Evolutionary conservation across 306 rosid genomes (phyloP).

Genomic region (Vigna nakashimae): DNA sequence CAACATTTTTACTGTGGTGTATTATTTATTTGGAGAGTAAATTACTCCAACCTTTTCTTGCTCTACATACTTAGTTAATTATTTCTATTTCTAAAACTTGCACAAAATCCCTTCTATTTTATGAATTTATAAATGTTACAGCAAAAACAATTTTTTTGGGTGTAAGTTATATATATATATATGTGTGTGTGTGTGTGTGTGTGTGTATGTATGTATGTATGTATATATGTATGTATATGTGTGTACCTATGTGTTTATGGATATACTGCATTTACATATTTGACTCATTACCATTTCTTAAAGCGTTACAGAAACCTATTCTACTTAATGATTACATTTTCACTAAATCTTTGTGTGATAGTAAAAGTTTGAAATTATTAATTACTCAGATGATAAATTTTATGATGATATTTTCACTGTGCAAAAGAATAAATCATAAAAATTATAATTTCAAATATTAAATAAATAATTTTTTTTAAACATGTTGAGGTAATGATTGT

Average conservation of each 20-base stretch:
- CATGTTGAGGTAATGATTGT: background rate
- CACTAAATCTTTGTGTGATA: background rate
- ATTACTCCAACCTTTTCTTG: background rate
- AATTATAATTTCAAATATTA: constrained; percentile 1
- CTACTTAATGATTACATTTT: background rate
- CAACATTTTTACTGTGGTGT: constrained; percentile 5
- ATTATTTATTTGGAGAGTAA: constrained; percentile 23
- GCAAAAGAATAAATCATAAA: background rate
- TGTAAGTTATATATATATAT: background rate
- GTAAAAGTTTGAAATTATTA: background rate
- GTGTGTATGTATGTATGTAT: too few species aligned
- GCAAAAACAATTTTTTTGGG: background rate
- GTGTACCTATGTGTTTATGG: too few species aligned
- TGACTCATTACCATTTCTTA: background rate
- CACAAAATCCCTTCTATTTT: background rate
- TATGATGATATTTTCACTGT: background rate
- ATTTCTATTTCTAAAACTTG: background rate
- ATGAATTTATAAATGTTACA: background rate
- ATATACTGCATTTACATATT: background rate
- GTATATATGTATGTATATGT: too few species aligned
- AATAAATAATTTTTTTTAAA: background rate
- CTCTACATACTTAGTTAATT: background rate
- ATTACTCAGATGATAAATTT: background rate
- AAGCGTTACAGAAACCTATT: background rate
- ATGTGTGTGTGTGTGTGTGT: too few species aligned